phyloP scores from a whole-genome alignment of 177 flowering plant genomes.

The Vitis hybrid region DNA sequence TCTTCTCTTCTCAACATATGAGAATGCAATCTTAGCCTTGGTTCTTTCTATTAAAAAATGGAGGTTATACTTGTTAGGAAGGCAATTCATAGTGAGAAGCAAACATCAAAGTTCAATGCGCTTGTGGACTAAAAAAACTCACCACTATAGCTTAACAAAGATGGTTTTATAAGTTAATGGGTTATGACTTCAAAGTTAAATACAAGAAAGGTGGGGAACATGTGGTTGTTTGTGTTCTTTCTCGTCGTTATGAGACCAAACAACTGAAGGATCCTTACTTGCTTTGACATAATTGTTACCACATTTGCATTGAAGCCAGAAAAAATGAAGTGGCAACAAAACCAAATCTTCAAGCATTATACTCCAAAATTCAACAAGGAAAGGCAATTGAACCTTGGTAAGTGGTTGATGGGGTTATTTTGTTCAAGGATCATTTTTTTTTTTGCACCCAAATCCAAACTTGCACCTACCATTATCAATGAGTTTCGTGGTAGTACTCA shows the following conservation, averaged over 20 bases:
- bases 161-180: constrained; percentile 11
- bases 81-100: not conserved
- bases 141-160: not conserved
- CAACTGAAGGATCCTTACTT: not conserved
- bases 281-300: not conserved
- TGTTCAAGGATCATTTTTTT: constrained; percentile 8
- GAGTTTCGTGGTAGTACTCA: constrained; percentile 2
- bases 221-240: not conserved
- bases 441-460: not conserved
- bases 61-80: not conserved
- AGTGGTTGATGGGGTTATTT: not conserved
- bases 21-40: constrained; percentile 4
- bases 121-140: constrained; percentile 3
- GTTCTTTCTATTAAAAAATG: not conserved
- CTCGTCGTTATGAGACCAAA: not conserved
- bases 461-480: not conserved
- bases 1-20: constrained; percentile 5
- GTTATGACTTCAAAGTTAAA: not conserved
- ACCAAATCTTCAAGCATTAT: not conserved
- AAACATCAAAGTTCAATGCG: constrained; percentile 6
- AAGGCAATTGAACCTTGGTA: constrained; percentile 7
- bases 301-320: not conserved
- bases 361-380: not conserved
- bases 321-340: not conserved
- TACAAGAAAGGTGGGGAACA: not conserved